Percentiles rank a stretch among this genome's conserved stretches.
phyloP scores from a whole-genome alignment of 2,329 filamentous ascomycete genomes.

The Penicillium sp. region DNA sequence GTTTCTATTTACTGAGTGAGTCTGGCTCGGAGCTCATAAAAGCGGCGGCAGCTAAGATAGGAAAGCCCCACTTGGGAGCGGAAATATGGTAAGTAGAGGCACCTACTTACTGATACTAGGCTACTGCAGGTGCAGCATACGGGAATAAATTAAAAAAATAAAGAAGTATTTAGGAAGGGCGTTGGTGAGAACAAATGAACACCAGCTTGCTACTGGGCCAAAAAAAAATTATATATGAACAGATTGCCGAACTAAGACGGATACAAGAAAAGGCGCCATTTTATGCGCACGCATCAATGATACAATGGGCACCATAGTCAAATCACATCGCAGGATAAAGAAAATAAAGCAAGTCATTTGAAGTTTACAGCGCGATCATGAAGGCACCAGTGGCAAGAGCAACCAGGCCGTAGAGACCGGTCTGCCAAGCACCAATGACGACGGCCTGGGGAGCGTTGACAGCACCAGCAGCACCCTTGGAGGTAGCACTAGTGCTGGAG shows the following conservation, averaged over 20 bases:
- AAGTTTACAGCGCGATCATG: constrained; percentile 49
- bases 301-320: constrained; percentile 3
- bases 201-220: constrained; percentile 8
- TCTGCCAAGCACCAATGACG: constrained; percentile 41
- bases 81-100: too few relatives aligned
- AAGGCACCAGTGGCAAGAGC: constrained; percentile 46
- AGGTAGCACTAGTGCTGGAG: constrained; percentile 19
- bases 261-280: constrained; percentile 7
- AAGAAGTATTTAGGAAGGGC: neutral
- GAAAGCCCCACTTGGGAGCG: too few relatives aligned
- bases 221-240: constrained; percentile 16
- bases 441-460: constrained; percentile 35
- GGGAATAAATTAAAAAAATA: neutral
- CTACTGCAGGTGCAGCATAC: too few relatives aligned
- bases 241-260: constrained; percentile 10
- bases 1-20: too few relatives aligned
- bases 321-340: constrained; percentile 3
- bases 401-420: constrained; percentile 46
- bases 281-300: neutral
- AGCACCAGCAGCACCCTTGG: constrained; percentile 37
- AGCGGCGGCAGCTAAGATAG: too few relatives aligned
- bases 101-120: too few relatives aligned
- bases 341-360: constrained; percentile 1
- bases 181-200: neutral
- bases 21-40: too few relatives aligned